phyloP scores from a whole-genome alignment of 1,284 basidiomycete species.

The Leccinum griseonigrum region DNA sequence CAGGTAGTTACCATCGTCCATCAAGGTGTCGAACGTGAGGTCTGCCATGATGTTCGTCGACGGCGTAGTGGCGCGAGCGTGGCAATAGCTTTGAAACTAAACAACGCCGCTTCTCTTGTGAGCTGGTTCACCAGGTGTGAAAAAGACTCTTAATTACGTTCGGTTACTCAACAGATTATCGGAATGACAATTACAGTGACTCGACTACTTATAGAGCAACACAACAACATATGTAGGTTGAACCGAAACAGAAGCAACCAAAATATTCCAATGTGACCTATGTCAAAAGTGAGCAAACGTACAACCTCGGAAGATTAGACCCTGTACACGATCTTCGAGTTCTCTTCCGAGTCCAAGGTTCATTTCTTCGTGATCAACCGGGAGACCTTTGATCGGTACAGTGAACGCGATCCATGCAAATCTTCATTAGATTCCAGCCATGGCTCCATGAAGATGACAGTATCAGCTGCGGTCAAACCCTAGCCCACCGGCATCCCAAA shows the following conservation, averaged over 20 bases:
- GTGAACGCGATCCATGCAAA: constrained; percentile 98
- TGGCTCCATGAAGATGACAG: constrained; percentile 99
- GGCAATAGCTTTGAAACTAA: constrained; percentile 34
- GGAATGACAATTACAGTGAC: no score
- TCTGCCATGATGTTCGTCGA: constrained; percentile 51
- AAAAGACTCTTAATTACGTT: constrained; percentile 25
- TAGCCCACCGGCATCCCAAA: constrained; percentile 92
- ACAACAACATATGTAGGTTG: no score
- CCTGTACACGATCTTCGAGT: constrained; percentile 83
- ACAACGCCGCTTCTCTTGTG: constrained; percentile 19
- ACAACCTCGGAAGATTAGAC: constrained; percentile 37
- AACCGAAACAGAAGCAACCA: no score
- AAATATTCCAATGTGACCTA: constrained; percentile 53
- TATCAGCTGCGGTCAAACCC: constrained; percentile 96
- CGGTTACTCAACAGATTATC: constrained; percentile 6
- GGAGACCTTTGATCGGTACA: constrained; percentile 98
- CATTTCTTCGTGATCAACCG: constrained; percentile 91
- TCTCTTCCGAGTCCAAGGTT: constrained; percentile 83
- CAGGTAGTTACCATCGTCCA: constrained; percentile 72
- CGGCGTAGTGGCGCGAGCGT: constrained; percentile 13
- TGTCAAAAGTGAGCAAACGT: constrained; percentile 16
- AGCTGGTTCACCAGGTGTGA: neutral
- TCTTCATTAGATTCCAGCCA: constrained; percentile 99
- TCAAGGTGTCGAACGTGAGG: constrained; percentile 68
- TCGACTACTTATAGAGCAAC: no score